Evolutionary conservation across 2,329 filamentous ascomycete genomes (phyloP), one percentile per base, ranked within the genome.

Genomic region (Fusarium avenaceum): DNA sequence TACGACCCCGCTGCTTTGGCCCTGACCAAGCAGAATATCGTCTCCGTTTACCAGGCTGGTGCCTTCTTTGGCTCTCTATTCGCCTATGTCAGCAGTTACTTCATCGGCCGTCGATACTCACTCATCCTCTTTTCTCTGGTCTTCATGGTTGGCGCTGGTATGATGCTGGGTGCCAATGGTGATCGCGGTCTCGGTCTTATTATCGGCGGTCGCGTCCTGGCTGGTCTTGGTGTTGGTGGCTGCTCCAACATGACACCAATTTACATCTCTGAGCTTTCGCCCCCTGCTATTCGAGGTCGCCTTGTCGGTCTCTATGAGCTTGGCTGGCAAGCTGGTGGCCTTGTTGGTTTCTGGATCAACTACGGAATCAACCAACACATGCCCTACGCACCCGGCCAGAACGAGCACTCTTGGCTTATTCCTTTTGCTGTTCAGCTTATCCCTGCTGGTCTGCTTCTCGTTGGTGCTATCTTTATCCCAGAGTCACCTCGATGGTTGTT

Each of bases 41-140:
- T 94, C 51, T 93, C 90, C 26, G 87, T 91, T 54, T 94, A 93
- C 80, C 92, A 95, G 78, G 92, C 92, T 11, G 92, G 92, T 61
- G 92, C 92, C 62, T 94, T 96, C 81, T 94, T 95, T 71, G 92
- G 92, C 50, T 87, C 89, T n/a, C 80, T 93, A 40, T 85, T 86
- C 62, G 90, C 89, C 57, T 94, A 91, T 70, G 84, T 82, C 10
- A 85, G 87, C 33, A 88, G 86, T 30, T 89, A 90, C 80, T 92
- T 86, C 75, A 80, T 90, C 65, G 92, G 92, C 28, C 86, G 92
- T 22, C 87, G 87, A 72, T 86, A 83, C 75, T 90, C 87, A 22
- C 82, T 94, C 4, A 80, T 89, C 66, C 67, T 88, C 46, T 91
- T 89, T 75, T 80, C 84, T 3, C 54, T 85, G 33, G 70, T 94